Percentiles rank a stretch among this genome's conserved stretches.
These are phyloP conservation scores for Aspergillus luchuensis DNA, from an alignment of 2,329 filamentous ascomycete genomes.

Conservation along the genomic window DNA sequence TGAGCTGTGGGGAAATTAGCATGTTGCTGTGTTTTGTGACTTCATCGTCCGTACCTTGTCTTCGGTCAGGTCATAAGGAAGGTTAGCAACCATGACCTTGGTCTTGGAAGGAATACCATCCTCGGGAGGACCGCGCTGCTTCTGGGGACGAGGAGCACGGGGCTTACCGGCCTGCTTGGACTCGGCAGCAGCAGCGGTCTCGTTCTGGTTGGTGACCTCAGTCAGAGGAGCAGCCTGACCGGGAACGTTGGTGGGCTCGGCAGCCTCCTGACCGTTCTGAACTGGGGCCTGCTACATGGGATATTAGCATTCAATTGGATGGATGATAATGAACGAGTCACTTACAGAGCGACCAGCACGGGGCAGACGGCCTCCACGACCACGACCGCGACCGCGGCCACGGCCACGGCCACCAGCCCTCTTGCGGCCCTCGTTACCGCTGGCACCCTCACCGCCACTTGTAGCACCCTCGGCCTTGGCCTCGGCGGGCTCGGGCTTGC, in stretches of 20 bases:
- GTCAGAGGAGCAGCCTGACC: slow-evolving; percentile 23
- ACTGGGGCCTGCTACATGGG: slow-evolving; percentile 21
- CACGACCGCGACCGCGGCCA: slow-evolving; percentile 66
- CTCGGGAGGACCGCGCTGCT: slow-evolving; percentile 92
- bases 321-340: slow-evolving; percentile 20
- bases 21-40: slow-evolving; percentile 1
- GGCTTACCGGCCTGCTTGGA: slow-evolving; percentile 40
- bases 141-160: slow-evolving; percentile 59
- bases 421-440: slow-evolving; percentile 65
- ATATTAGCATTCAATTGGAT: slow-evolving; percentile 1
- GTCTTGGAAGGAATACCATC: slow-evolving; percentile 98
- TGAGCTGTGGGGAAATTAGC: slow-evolving; percentile 65
- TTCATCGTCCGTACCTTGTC: slow-evolving; percentile 71
- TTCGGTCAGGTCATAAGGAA: slow-evolving; percentile 96
- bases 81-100: slow-evolving; percentile 99
- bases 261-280: slow-evolving; percentile 29
- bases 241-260: slow-evolving; percentile 26
- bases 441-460: slow-evolving; percentile 72
- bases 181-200: slow-evolving; percentile 44
- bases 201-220: slow-evolving; percentile 25
- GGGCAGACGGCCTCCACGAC: slow-evolving; percentile 68
- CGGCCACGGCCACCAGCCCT: slow-evolving; percentile 64
- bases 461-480: slow-evolving; percentile 71
- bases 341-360: slow-evolving; percentile 62
- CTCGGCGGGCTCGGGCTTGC: slow-evolving; percentile 86